Evolutionary conservation across 2,329 filamentous ascomycete species (phyloP), one percentile per base, ranked within the genome.

Genomic region (Paramyrothecium roridum): DNA sequence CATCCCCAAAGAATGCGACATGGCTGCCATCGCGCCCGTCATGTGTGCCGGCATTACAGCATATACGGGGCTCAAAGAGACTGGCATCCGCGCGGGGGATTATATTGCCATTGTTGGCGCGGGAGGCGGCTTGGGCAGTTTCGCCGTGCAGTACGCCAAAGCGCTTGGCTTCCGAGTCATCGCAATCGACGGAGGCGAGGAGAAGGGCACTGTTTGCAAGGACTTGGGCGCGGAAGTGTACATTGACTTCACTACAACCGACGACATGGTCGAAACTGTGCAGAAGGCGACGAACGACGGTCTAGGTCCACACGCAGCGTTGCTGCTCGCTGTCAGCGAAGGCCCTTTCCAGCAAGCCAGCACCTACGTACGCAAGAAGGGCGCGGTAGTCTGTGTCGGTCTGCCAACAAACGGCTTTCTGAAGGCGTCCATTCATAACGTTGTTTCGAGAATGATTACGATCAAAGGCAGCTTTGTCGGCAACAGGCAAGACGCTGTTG

Each of bases 381-480:
- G 93, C 57, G 83, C 85, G 43, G 89, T 97, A 67, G 84, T 97
- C 59, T 93, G 90, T 75, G 95, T 98, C 67, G 93, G 93, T 67
- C 80, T 97, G 23, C 93, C 93, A 6, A 88, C 90, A 40, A 81
- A 87, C 60, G 92, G 93, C 2, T 89, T 81, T 73, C 82, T 97
- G 61, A 84, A 83, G 64, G 92, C 93, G 2, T 90, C 91, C 43
- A 92, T 97, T 54, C 96, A 97, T 71, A 87, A 93, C 69, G 91
- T 89, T 8, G 93, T 97, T 59, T 81, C 93, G 68, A 78, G 87
- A 76, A 96, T 96, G 91, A 87, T 97, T 77, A 87, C 76, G 65
- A 97, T 98, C 80, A 90, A 90, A 79, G 93, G 93, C 57, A 91
- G 87, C 65, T 97, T 97, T 70, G 93, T 98, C 63, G 93, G 93